Evolutionary conservation across 768 basidiomycete genomes (phyloP), one percentile per base, ranked within the genome.

Genomic region (Calocybe cyanea): DNA sequence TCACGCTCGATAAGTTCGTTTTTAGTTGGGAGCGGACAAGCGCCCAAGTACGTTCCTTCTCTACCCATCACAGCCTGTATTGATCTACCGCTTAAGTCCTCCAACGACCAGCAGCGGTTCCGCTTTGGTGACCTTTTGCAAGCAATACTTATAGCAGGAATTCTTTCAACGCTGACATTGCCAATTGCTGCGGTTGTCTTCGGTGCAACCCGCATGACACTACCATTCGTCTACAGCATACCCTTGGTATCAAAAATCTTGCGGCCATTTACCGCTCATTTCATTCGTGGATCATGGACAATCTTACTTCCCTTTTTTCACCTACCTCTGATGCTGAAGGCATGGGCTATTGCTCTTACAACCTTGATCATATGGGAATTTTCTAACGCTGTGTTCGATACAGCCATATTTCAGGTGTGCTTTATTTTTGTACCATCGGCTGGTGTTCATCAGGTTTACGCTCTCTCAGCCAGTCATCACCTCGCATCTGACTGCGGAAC

Each of bases 351-450:
- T 5, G 77, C 71, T 1, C 54, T 78, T 24, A 68, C 69, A 6
- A 87, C 79, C 2, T 53, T 78, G 2, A 62, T 69, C 7, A 68
- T 68, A 11, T 88, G 87, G 88, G 86, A 88, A 58, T 68, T 76
- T 6, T 64, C 81, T 0, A 80, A 81, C 31, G 65, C 63, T 0
- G 49, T 86, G 4, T 88, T 89, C 48, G 81, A 85, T 17, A 62
- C 67, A 7, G 73, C 73, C 30, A 69, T 83, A 41, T 67, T 79
- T 1, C 77, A 83, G 68, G 85, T 83, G 45, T 13, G 68, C 51
- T 25, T 10, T 15, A n/a, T 38, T 19, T 38, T 31, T 25, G 10
- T 18, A 14, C 30, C 11, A 28, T 28, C n/a, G 25, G 6, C 25
- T n/a, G 39, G 31, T 18, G 11, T 38, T 8, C 7, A 33, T 23